A percentile compares a stretch with the other conserved stretches of the same genome.
Conservation (phyloP, 2,329 filamentous ascomycete genomes). For the Corinectria fuckeliana region DNA sequence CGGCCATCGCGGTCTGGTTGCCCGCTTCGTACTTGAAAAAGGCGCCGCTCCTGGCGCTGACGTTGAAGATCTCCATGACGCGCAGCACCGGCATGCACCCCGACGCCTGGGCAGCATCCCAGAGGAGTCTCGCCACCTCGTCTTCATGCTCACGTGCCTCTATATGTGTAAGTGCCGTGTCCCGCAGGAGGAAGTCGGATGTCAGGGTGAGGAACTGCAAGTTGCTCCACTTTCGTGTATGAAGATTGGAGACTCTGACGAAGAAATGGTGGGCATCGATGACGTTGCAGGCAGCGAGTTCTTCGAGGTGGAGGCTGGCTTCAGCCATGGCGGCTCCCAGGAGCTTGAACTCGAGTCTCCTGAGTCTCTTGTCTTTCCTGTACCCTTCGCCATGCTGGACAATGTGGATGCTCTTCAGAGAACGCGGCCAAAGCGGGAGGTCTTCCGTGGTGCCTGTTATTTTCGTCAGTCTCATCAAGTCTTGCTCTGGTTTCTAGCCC, state of each 20-base stretch:
- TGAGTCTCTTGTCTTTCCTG: not conserved
- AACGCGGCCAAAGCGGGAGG: not conserved
- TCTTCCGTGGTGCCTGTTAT: not conserved
- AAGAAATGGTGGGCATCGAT: not conserved
- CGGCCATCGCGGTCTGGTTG: not conserved
- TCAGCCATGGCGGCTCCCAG: not conserved
- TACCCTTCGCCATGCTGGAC: not conserved
- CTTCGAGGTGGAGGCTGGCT: not conserved
- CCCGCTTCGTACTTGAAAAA: not conserved
- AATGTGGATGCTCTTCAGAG: not conserved
- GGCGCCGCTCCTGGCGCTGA: not conserved
- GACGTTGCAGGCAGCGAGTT: not conserved
- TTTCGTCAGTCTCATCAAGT: not conserved
- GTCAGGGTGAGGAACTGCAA: not conserved
- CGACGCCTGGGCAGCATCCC: not conserved
- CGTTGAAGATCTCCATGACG: not conserved
- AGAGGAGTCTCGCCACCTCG: not conserved
- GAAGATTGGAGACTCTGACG: not conserved
- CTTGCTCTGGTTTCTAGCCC: no score
- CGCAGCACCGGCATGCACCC: not conserved
- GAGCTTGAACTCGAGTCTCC: not conserved
- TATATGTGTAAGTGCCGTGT: no score
- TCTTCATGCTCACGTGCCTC: not conserved
- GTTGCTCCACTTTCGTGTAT: not conserved
- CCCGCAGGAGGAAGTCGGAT: not conserved